Conservation (phyloP, 352 stramenopile species). For the Pythium rishiriense region DNA sequence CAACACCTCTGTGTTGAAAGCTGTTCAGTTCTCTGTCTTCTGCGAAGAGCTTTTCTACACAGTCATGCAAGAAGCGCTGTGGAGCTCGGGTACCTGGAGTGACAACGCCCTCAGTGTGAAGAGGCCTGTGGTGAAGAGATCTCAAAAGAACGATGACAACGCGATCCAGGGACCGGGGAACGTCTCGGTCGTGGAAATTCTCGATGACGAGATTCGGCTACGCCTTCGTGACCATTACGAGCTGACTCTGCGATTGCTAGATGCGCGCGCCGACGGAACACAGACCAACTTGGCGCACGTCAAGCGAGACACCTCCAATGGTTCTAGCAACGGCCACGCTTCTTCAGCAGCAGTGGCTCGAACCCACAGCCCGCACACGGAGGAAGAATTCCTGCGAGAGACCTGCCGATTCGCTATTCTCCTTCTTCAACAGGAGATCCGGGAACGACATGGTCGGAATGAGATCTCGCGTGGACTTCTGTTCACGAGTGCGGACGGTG, state of each 20-base stretch:
- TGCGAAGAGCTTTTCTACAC: constrained; percentile 86
- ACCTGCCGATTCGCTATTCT: constrained; percentile 70
- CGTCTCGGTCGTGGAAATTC: constrained; percentile 72
- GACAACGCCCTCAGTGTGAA: constrained; percentile 60
- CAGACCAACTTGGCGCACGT: not conserved
- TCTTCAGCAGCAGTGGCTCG: not conserved
- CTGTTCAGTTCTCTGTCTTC: constrained; percentile 86
- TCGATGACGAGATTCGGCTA: constrained; percentile 82
- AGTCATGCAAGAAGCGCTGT: constrained; percentile 79
- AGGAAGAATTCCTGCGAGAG: constrained; percentile 50
- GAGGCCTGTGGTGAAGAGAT: constrained; percentile 38
- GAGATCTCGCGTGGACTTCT: constrained; percentile 65
- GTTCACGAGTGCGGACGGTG: constrained; percentile 40
- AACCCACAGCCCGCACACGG: constrained; percentile 6
- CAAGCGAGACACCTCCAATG: not conserved
- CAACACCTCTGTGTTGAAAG: constrained; percentile 71
- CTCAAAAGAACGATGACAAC: constrained; percentile 35
- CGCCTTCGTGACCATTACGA: constrained; percentile 77
- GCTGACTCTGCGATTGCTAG: constrained; percentile 69
- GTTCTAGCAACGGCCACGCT: constrained; percentile 3
- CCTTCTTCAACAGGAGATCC: constrained; percentile 82
- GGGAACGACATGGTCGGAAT: constrained; percentile 68
- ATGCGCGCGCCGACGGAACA: constrained; percentile 44
- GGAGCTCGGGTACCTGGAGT: constrained; percentile 64
- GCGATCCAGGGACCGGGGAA: constrained; percentile 21